Percentiles rank a stretch among this genome's conserved stretches.
Conservation (phyloP, 2,329 filamentous ascomycete genomes). For the Pseudogymnoascus pannorum region DNA sequence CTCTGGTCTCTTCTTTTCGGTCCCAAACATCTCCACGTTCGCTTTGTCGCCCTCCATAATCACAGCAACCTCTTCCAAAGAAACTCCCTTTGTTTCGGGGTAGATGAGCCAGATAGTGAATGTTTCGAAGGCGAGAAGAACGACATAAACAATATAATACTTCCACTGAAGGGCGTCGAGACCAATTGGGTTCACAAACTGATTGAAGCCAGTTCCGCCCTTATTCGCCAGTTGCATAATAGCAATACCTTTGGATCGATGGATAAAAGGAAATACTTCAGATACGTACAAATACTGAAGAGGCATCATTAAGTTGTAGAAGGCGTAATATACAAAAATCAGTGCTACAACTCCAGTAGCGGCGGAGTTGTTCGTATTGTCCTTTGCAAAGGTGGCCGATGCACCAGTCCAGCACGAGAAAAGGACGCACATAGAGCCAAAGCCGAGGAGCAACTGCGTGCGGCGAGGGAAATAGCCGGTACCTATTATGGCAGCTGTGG, state of each 20-base stretch:
- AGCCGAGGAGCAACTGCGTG: neutral
- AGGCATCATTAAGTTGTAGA: constrained; percentile 9
- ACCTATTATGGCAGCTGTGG: neutral
- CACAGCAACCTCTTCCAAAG: constrained; percentile 13
- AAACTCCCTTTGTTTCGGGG: constrained; percentile 12
- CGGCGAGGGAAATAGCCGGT: neutral
- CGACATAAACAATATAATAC: constrained; percentile 33
- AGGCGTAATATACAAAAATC: constrained; percentile 8
- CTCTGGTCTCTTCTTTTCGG: neutral
- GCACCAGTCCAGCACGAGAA: constrained; percentile 2
- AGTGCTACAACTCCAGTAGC: neutral
- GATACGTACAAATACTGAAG: neutral
- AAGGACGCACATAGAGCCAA: neutral
- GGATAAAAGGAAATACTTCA: constrained; percentile 2
- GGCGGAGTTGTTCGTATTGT: neutral
- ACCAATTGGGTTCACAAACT: constrained; percentile 36
- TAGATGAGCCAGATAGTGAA: constrained; percentile 31
- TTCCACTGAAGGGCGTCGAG: constrained; percentile 31
- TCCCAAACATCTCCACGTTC: neutral
- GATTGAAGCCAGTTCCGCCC: constrained; percentile 28
- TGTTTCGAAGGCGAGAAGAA: constrained; percentile 26
- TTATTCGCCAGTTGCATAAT: constrained; percentile 19
- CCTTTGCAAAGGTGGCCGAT: constrained; percentile 2
- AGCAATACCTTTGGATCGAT: constrained; percentile 11
- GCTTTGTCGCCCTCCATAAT: neutral